A percentile compares a stretch with the other conserved stretches of the same genome.
Evolutionary conservation across 1,284 basidiomycete genomes (phyloP).

Genomic region (Trichosporon coremiiforme): DNA sequence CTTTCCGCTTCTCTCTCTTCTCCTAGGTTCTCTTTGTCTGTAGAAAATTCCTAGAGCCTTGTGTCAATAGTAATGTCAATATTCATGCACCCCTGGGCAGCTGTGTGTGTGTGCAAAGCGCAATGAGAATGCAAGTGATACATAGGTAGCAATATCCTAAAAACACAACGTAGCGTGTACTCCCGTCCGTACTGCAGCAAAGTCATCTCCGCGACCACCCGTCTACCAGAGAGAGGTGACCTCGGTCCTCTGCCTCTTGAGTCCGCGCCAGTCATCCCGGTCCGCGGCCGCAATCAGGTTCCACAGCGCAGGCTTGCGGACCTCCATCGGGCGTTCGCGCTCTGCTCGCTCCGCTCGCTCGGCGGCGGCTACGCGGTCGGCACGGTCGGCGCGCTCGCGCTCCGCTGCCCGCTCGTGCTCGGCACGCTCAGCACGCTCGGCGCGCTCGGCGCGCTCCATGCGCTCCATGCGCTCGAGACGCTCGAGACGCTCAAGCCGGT

Average conservation of each 20-base stretch:
- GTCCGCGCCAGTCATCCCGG: background rate
- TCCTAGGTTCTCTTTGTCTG: background rate
- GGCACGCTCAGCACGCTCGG: too few relatives aligned
- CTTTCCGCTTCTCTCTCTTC: too few relatives aligned
- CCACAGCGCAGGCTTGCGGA: background rate
- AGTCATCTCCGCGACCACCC: background rate
- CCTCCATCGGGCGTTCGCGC: background rate
- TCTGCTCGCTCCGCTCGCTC: background rate
- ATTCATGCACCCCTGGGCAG: too few relatives aligned
- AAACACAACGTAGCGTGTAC: too few relatives aligned
- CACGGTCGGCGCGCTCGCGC: background rate
- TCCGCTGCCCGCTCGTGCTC: too few relatives aligned
- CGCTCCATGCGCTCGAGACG: background rate
- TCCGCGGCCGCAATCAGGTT: slow-evolving; percentile 6
- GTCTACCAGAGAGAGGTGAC: background rate
- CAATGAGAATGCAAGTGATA: background rate
- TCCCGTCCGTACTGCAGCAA: too few relatives aligned
- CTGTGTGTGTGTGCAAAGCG: too few relatives aligned
- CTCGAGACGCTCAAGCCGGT: background rate
- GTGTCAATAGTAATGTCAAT: too few relatives aligned
- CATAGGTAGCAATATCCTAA: background rate
- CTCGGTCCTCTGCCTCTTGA: slow-evolving; percentile 3
- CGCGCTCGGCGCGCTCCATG: background rate
- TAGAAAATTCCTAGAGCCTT: background rate
- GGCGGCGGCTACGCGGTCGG: background rate